A percentile compares a stretch with the other conserved stretches of the same genome.
Evolutionary conservation across 495 filamentous ascomycete species (phyloP).

Genomic region (Chlorociboria aeruginascens): DNA sequence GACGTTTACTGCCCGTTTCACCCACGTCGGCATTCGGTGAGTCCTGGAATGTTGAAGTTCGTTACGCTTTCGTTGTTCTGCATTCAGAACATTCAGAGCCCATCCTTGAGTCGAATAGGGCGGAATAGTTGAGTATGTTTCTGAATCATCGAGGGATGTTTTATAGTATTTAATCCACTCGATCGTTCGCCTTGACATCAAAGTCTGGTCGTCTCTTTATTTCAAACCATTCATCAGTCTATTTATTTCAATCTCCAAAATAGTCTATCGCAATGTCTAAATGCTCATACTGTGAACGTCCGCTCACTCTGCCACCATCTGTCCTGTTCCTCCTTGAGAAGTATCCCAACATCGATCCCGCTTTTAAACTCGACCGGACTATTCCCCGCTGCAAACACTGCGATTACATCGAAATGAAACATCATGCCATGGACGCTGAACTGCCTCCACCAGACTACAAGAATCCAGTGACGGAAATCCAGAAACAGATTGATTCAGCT

Average conservation of each 20-base stretch:
- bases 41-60: too few relatives aligned
- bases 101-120: too few relatives aligned
- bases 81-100: too few relatives aligned
- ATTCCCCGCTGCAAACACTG: conserved; percentile 16
- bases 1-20: too few relatives aligned
- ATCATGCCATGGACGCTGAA: conserved; percentile 1
- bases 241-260: neutral
- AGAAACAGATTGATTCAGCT: conserved; percentile 3
- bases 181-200: neutral
- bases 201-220: neutral
- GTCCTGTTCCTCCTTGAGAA: conserved; percentile 24
- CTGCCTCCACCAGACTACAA: neutral
- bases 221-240: neutral
- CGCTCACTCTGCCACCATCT: conserved; percentile 18
- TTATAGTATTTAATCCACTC: neutral
- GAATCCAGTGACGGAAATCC: conserved; percentile 1
- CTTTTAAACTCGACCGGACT: conserved; percentile 9
- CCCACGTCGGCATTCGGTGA: too few relatives aligned
- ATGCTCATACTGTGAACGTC: neutral
- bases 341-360: conserved; percentile 6
- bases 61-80: too few relatives aligned
- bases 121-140: too few relatives aligned
- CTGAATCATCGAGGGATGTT: too few relatives aligned
- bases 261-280: neutral
- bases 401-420: conserved; percentile 9